These are phyloP conservation scores for Neurospora cerealis DNA, from an alignment of 495 filamentous ascomycete genomes.

Conservation along the genomic window DNA sequence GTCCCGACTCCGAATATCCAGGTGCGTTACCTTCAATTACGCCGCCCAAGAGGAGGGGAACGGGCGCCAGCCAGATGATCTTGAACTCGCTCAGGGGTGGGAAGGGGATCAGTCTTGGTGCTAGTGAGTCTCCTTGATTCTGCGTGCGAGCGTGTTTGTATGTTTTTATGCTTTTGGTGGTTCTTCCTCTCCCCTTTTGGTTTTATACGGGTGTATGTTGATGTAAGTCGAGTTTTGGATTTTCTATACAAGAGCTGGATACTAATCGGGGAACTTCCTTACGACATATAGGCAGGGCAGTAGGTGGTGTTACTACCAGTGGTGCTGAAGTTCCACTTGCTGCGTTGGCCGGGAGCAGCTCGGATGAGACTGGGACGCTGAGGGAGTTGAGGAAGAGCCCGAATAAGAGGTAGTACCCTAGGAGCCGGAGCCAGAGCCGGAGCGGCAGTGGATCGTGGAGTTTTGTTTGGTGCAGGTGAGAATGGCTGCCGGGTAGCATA, in stretches of 20 bases:
- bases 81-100: conserved; percentile 18
- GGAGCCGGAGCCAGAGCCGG: not conserved
- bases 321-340: conserved; percentile 1
- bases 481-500: not conserved
- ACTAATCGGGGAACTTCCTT: not conserved
- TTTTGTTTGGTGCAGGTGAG: not conserved
- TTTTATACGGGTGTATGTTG: not conserved
- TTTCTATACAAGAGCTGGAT: not conserved
- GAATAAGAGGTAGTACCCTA: not conserved
- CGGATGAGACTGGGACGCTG: conserved; percentile 2
- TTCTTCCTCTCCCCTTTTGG: not conserved
- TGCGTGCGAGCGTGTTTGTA: not conserved
- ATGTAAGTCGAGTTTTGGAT: not conserved
- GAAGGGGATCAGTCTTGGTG: conserved; percentile 27
- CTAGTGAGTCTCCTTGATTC: conserved; percentile 9
- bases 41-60: conserved; percentile 7
- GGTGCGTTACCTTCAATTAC: not conserved
- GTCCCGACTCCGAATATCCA: not conserved
- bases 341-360: conserved; percentile 2
- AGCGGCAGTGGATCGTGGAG: not conserved
- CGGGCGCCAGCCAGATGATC: conserved; percentile 14
- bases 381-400: not conserved
- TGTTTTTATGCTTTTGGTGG: not conserved
- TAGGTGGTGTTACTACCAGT: conserved; percentile 13
- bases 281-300: conserved; percentile 5